Evolutionary conservation across 176 grass and related monocot genomes (phyloP), one percentile per base, ranked within the genome.

Genomic region (Rhynchospora tenuis): DNA sequence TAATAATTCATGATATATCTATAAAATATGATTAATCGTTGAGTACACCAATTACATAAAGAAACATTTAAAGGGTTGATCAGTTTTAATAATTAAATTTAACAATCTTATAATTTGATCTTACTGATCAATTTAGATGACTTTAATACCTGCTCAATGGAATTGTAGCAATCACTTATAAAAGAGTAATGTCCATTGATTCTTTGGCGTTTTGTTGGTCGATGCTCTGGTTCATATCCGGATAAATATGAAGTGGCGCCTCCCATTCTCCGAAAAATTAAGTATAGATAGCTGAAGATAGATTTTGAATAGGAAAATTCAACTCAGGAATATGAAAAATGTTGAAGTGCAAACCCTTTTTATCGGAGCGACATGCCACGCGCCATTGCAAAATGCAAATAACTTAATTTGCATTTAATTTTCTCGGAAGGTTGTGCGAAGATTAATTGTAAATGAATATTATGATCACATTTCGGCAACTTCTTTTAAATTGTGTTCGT

Each of bases 131-230:
- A 48, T 5, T 80, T 56, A 26, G 20, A 16, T 78, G 20, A 10
- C 9, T 13, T 80, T 19, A 60, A 43, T 51, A 82, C 80, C 80
- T 82, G 59, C 14, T 82, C 59, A 24, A 64, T 66, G 3, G 80
- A 82, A 82, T 82, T 9, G 66, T 82, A 82, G 59, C 46, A 64
- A 64, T 82, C 80, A 15, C 80, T 82, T 64, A 82, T 82, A 47
- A 5, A 82, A 50, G 80, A 48, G n/a, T 67, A 82, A 26, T 29
- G 31, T 2, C 44, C 38, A 6, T 82, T 10, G 9, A 64, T 50
- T 28, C 80, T 61, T 29, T 1, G 80, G 12, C 60, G 56, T 66
- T 82, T 82, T 15, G 59, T 33, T 0, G 43, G 80, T 50, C 33
- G 60, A 19, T 64, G 14, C n/a, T 51, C 59, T 50, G 20, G 48